phyloP scores from a whole-genome alignment of 257 asterid genomes.

The Primulina eburnea region DNA sequence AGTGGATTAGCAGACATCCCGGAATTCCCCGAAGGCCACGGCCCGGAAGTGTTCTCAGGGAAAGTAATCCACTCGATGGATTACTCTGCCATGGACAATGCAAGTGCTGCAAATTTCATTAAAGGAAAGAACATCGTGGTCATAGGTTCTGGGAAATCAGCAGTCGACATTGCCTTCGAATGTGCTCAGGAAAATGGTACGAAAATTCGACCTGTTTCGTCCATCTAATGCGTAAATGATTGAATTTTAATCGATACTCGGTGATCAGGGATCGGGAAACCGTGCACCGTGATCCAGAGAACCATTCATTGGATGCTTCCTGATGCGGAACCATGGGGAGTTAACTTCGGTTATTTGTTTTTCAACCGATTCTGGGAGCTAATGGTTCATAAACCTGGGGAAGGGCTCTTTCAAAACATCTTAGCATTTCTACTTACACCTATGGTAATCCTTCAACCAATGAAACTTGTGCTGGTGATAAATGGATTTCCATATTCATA shows the following conservation, averaged over 20 bases:
- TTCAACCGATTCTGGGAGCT: constrained; percentile 58
- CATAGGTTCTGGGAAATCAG: constrained; percentile 59
- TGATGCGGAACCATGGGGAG: constrained; percentile 35
- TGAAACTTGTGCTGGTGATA: background rate
- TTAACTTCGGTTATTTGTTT: constrained; percentile 31
- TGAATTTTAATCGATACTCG: background rate
- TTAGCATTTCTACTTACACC: constrained; percentile 54
- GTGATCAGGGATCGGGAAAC: constrained; percentile 40
- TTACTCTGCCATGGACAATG: constrained; percentile 48
- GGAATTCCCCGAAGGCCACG: constrained; percentile 39
- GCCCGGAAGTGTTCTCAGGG: constrained; percentile 57
- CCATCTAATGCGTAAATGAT: background rate
- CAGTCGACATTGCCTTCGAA: constrained; percentile 47
- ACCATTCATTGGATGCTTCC: constrained; percentile 56
- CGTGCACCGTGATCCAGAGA: constrained; percentile 63
- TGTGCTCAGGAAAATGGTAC: constrained; percentile 50
- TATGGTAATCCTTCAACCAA: constrained; percentile 39
- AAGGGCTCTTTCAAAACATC: constrained; percentile 34
- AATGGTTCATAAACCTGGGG: constrained; percentile 71
- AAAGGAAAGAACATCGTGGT: constrained; percentile 47
- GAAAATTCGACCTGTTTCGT: background rate
- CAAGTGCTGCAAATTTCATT: constrained; percentile 44
- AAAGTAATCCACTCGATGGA: constrained; percentile 61
- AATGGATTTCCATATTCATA: background rate
- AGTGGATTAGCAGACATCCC: constrained; percentile 65